phyloP scores from a whole-genome alignment of 2,329 filamentous ascomycete genomes.

The Sclerotinia nivalis region DNA sequence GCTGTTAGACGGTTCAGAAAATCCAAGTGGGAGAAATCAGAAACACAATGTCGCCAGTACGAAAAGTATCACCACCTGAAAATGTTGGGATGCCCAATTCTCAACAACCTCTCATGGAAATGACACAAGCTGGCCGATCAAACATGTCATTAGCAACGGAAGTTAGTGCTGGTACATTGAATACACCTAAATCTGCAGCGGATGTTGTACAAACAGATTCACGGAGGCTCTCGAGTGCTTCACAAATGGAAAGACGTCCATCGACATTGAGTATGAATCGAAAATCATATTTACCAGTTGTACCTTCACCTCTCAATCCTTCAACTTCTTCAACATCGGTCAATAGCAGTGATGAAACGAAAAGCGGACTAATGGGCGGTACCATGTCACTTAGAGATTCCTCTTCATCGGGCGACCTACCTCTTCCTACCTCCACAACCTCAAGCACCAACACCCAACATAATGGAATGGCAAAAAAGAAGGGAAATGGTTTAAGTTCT shows the following conservation, averaged over 20 bases:
- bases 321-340: constrained; percentile 27
- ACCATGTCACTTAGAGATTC: constrained; percentile 27
- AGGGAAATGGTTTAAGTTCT: constrained; percentile 26
- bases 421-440: constrained; percentile 5
- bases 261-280: constrained; percentile 26
- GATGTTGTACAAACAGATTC: constrained; percentile 16
- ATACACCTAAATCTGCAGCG: neutral
- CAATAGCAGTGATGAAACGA: constrained; percentile 27
- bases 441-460: constrained; percentile 20
- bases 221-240: constrained; percentile 21
- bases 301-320: constrained; percentile 41
- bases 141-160: constrained; percentile 21
- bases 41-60: constrained; percentile 24
- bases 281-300: constrained; percentile 34
- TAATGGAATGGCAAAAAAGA: constrained; percentile 9
- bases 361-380: constrained; percentile 12
- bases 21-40: neutral
- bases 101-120: constrained; percentile 10
- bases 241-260: constrained; percentile 17
- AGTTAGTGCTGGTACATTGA: neutral
- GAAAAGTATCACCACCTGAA: constrained; percentile 22
- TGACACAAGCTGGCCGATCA: constrained; percentile 26
- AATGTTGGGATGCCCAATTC: constrained; percentile 18
- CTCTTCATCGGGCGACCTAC: constrained; percentile 29
- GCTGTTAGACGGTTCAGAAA: neutral